Evolutionary conservation across 805 yeast species (phyloP).

Genomic region (Candida argentea): DNA sequence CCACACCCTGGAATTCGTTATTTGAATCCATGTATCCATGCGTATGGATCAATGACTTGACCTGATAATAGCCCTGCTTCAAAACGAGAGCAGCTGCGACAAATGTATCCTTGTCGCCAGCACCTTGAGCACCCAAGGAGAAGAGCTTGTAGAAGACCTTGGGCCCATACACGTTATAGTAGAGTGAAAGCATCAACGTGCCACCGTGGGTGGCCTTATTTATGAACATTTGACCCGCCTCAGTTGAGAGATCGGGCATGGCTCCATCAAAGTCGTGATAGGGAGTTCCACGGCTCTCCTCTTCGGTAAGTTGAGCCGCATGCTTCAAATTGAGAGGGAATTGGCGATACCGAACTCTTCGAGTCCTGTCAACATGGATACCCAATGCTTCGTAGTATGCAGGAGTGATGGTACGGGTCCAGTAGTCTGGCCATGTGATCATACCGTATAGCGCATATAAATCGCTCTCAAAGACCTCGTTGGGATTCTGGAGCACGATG

Average conservation of each 20-base stretch:
- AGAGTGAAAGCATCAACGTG: slow-evolving; percentile 49
- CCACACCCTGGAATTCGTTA: slow-evolving; percentile 23
- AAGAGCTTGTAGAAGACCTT: slow-evolving; percentile 47
- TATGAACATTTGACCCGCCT: slow-evolving; percentile 57
- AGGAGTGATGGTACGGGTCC: slow-evolving; percentile 29
- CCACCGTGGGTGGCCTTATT: slow-evolving; percentile 48
- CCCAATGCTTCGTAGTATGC: slow-evolving; percentile 26
- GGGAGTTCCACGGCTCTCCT: slow-evolving; percentile 19
- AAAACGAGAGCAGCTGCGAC: slow-evolving; percentile 11
- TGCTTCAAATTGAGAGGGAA: slow-evolving; percentile 11
- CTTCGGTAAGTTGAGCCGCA: slow-evolving; percentile 4
- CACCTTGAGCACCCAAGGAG: slow-evolving; percentile 39
- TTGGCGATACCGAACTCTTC: slow-evolving; percentile 16
- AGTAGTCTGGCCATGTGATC: slow-evolving; percentile 36
- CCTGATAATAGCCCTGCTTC: slow-evolving; percentile 13
- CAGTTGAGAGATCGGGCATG: slow-evolving; percentile 60
- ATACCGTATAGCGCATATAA: slow-evolving; percentile 21
- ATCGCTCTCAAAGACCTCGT: slow-evolving; percentile 17
- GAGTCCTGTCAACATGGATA: slow-evolving; percentile 16
- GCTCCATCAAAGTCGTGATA: slow-evolving; percentile 60
- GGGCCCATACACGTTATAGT: slow-evolving; percentile 60
- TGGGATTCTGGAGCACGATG: slow-evolving; percentile 20
- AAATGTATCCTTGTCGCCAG: slow-evolving; percentile 15
- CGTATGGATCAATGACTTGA: slow-evolving; percentile 28
- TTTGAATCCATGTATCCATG: slow-evolving; percentile 17